These are phyloP conservation scores for Trichosporon sp. DNA, from an alignment of 1,284 basidiomycete species.

Conservation along the genomic window DNA sequence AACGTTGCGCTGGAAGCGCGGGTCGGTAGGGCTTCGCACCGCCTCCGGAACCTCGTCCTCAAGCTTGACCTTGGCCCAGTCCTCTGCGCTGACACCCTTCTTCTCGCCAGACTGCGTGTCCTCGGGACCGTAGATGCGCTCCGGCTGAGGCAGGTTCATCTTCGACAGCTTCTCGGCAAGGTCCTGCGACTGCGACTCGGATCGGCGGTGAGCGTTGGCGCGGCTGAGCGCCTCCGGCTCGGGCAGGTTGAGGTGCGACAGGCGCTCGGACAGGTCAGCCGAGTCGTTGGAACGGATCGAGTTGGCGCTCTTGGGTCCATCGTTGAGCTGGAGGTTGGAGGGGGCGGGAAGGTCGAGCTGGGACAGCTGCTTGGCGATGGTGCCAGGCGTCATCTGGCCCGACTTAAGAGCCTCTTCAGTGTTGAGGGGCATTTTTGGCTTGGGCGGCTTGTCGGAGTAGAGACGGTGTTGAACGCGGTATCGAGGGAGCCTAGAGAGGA, in stretches of 20 bases:
- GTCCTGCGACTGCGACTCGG: conserved; percentile 45
- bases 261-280: conserved; percentile 18
- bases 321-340: conserved; percentile 30
- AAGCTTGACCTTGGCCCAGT: conserved; percentile 46
- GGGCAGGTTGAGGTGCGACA: conserved; percentile 35
- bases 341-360: conserved; percentile 46
- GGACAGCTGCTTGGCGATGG: conserved; percentile 43
- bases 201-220: conserved; percentile 32
- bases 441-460: background rate
- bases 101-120: conserved; percentile 25
- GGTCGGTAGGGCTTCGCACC: conserved; percentile 40
- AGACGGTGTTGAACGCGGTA: background rate
- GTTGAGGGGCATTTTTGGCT: conserved; percentile 7
- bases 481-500: background rate
- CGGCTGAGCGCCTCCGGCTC: conserved; percentile 45
- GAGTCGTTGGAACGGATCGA: conserved; percentile 14
- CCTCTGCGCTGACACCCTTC: conserved; percentile 40
- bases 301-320: conserved; percentile 12
- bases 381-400: conserved; percentile 40
- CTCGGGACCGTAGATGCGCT: conserved; percentile 45
- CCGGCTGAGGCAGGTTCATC: conserved; percentile 49
- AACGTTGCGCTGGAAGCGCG: conserved; percentile 33
- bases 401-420: conserved; percentile 15
- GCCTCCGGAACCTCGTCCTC: conserved; percentile 47
- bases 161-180: conserved; percentile 35